Percentiles rank a stretch among this genome's conserved stretches.
Conservation (phyloP, 1,284 basidiomycete species). For the Bondarzewia mesenterica region DNA sequence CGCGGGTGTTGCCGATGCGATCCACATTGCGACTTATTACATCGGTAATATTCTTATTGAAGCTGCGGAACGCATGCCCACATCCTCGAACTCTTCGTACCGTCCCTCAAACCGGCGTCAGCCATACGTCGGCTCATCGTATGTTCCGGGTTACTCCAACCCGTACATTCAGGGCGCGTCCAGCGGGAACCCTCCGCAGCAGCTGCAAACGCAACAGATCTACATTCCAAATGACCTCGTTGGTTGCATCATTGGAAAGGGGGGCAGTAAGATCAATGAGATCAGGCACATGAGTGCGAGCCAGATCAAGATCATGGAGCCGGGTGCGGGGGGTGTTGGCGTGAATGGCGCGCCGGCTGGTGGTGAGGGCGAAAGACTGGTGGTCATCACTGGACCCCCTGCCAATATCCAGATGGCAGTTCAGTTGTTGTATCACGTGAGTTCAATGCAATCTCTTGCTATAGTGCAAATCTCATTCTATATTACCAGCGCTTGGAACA, state of each 20-base stretch:
- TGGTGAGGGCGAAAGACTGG: conserved; percentile 79
- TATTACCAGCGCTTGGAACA: conserved; percentile 67
- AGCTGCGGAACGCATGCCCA: conserved; percentile 82
- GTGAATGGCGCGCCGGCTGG: conserved; percentile 64
- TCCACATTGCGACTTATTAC: conserved; percentile 99
- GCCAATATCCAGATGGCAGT: conserved; percentile 96
- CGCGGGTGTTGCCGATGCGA: conserved; percentile 98
- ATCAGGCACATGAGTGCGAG: conserved; percentile 91
- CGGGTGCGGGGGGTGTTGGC: conserved; percentile 69
- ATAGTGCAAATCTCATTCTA: conserved; percentile 3
- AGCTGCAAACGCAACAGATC: conserved; percentile 94
- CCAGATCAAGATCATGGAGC: conserved; percentile 99
- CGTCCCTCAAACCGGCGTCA: conserved; percentile 36
- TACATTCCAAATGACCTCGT: conserved; percentile 98
- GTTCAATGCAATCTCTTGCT: conserved; percentile 23
- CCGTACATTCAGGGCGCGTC: conserved; percentile 28
- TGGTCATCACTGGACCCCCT: conserved; percentile 92
- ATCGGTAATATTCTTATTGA: conserved; percentile 96
- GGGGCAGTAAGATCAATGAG: conserved; percentile 98
- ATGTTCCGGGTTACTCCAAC: conserved; percentile 53
- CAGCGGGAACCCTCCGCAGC: conserved; percentile 34
- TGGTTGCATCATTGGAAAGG: conserved; percentile 98
- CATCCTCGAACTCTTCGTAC: conserved; percentile 36
- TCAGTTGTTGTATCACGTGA: conserved; percentile 82
- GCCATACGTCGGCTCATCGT: conserved; percentile 56